phyloP scores from a whole-genome alignment of 2,329 filamentous ascomycete species.

The Lithohypha guttulata region DNA sequence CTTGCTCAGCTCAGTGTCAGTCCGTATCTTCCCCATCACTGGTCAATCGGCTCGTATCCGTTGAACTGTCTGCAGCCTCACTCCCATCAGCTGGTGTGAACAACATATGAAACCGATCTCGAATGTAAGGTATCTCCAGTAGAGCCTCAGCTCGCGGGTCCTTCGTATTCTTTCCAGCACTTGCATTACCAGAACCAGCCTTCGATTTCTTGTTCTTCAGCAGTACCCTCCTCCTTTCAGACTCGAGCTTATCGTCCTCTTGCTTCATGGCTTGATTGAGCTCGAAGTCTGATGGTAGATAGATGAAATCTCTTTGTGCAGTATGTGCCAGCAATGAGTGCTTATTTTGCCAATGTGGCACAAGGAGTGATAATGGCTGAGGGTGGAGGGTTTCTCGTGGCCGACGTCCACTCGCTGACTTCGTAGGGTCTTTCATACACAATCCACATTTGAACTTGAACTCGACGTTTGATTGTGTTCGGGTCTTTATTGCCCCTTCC shows the following conservation, averaged over 20 bases:
- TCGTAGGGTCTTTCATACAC: constrained; percentile 13
- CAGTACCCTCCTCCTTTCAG: not conserved
- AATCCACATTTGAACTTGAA: constrained; percentile 18
- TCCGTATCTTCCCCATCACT: too few species aligned
- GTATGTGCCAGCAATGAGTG: constrained; percentile 8
- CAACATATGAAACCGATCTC: constrained; percentile 1
- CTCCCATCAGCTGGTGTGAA: too few species aligned
- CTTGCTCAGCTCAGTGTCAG: too few species aligned
- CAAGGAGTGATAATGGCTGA: constrained; percentile 10
- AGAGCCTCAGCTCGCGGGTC: constrained; percentile 2
- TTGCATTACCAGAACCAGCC: not conserved
- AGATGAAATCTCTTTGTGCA: constrained; percentile 15
- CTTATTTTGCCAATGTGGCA: constrained; percentile 17
- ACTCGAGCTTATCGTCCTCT: constrained; percentile 12
- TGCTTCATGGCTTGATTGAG: constrained; percentile 13
- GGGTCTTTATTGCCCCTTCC: constrained; percentile 11
- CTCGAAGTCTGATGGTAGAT: constrained; percentile 18
- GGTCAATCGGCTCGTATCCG: too few species aligned
- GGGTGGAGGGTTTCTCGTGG: constrained; percentile 10
- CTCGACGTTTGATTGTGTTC: constrained; percentile 8
- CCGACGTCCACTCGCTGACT: constrained; percentile 7
- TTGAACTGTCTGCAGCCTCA: too few species aligned
- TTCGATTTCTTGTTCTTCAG: not conserved
- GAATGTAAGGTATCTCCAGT: not conserved
- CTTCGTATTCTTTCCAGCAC: not conserved